These are phyloP conservation scores for Rauvolfia tetraphylla DNA, from an alignment of 257 asterid species.

Conservation along the genomic window DNA sequence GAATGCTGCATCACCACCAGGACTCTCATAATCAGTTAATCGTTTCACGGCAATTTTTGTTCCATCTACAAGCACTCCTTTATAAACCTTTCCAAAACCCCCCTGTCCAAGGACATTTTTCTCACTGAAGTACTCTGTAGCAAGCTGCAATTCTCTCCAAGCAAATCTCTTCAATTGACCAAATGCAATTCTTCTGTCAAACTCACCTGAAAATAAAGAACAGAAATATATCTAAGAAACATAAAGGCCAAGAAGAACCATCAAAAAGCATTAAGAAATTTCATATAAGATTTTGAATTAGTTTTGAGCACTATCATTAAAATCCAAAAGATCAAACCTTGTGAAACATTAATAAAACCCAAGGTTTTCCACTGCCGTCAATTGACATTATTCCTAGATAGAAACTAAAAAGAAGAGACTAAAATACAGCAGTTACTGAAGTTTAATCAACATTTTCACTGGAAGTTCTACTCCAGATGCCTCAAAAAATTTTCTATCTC, in stretches of 20 bases:
- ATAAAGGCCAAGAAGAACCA: not conserved
- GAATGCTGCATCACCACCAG: constrained; percentile 93
- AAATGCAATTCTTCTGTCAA: constrained; percentile 81
- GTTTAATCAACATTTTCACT: not conserved
- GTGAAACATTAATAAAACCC: not conserved
- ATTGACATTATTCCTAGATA: not conserved
- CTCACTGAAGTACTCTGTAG: constrained; percentile 83
- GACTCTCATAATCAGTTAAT: constrained; percentile 80
- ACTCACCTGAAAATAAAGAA: constrained; percentile 58
- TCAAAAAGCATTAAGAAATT: not conserved
- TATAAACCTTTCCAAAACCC: constrained; percentile 94
- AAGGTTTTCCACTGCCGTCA: not conserved
- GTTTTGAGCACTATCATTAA: not conserved
- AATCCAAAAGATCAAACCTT: not conserved
- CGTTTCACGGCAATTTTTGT: constrained; percentile 93
- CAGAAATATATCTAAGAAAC: constrained; percentile 10
- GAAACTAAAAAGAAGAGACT: not conserved
- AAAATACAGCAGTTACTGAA: not conserved
- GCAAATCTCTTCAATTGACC: constrained; percentile 90
- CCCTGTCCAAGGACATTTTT: constrained; percentile 93
- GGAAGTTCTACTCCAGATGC: not conserved
- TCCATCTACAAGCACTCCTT: constrained; percentile 71
- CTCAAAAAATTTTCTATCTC: not conserved
- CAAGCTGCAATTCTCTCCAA: constrained; percentile 90
- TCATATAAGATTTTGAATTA: not conserved